Evolutionary conservation across 2,329 filamentous ascomycete genomes (phyloP).

Genomic region (Metarhizium robertsii): DNA sequence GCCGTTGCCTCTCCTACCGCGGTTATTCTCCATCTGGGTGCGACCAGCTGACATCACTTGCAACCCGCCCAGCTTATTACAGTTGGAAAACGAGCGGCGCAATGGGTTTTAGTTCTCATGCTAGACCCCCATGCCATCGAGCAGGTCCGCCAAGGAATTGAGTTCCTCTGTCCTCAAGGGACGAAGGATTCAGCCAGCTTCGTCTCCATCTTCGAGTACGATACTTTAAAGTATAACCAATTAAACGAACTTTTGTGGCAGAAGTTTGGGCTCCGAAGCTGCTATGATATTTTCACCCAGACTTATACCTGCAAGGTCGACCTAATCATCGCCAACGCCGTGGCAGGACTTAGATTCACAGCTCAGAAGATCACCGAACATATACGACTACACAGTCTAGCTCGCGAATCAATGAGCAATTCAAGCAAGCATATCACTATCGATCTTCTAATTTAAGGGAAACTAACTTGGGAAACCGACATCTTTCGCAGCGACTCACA

Average conservation of each 20-base stretch:
- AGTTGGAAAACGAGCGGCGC: constrained; percentile 27
- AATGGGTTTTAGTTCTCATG: constrained; percentile 59
- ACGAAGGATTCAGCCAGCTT: constrained; percentile 73
- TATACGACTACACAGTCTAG: constrained; percentile 45
- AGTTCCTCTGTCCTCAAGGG: constrained; percentile 61
- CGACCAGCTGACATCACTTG: constrained; percentile 35
- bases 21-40: constrained; percentile 71
- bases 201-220: constrained; percentile 33
- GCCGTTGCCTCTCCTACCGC: constrained; percentile 65
- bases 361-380: constrained; percentile 62
- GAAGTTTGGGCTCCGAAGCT: constrained; percentile 42
- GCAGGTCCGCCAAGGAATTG: constrained; percentile 55
- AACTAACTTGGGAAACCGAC: background rate
- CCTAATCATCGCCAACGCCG: constrained; percentile 68
- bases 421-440: constrained; percentile 38
- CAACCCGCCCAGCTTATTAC: constrained; percentile 43
- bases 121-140: constrained; percentile 68
- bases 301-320: constrained; percentile 71
- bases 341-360: constrained; percentile 70
- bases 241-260: constrained; percentile 47
- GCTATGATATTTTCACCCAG: constrained; percentile 55
- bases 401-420: constrained; percentile 71
- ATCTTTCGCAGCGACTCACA: constrained; percentile 20
- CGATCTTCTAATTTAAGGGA: too few species aligned
- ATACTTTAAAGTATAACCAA: constrained; percentile 38